Percentiles rank a stretch among this genome's conserved stretches.
phyloP scores from a whole-genome alignment of 352 stramenopile species.

The Phytopythium helicoides region DNA sequence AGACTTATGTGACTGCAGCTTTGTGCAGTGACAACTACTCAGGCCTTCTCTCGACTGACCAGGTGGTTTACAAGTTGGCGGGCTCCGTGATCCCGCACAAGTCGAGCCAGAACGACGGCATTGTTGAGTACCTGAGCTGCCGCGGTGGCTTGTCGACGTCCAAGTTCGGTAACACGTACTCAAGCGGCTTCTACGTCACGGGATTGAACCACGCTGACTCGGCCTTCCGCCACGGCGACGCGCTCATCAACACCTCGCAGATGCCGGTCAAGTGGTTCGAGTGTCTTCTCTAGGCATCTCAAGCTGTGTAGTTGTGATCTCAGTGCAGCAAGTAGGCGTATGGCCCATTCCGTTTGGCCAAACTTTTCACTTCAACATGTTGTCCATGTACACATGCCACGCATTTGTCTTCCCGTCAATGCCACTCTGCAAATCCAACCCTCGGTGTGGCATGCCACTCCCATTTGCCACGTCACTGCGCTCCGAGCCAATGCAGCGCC shows the following conservation, averaged over 20 bases:
- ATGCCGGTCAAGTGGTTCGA: conserved; percentile 76
- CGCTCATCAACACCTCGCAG: conserved; percentile 35
- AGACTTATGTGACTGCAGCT: conserved; percentile 26
- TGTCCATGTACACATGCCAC: too few relatives aligned
- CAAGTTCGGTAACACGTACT: conserved; percentile 41
- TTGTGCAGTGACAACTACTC: conserved; percentile 41
- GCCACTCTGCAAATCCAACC: too few relatives aligned
- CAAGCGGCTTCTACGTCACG: conserved; percentile 49
- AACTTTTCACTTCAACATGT: too few relatives aligned
- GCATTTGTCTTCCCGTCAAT: too few relatives aligned
- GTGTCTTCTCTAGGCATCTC: conserved; percentile 62
- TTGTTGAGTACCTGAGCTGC: conserved; percentile 65
- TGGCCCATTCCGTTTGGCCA: too few relatives aligned
- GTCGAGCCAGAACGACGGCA: conserved; percentile 31
- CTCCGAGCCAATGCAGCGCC: too few relatives aligned
- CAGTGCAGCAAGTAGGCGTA: too few relatives aligned
- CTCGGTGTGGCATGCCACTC: too few relatives aligned
- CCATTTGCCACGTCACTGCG: too few relatives aligned
- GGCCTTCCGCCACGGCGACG: conserved; percentile 57
- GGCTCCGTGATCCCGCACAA: conserved; percentile 30
- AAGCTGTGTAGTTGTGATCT: too few relatives aligned
- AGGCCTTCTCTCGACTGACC: conserved; percentile 37
- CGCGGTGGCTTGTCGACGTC: conserved; percentile 24
- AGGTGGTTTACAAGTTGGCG: conserved; percentile 23
- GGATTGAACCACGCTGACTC: conserved; percentile 68